A percentile compares a stretch with the other conserved stretches of the same genome.
Evolutionary conservation across 164 flowering plant species (phyloP).

Genomic region (Aristolochia contorta): DNA sequence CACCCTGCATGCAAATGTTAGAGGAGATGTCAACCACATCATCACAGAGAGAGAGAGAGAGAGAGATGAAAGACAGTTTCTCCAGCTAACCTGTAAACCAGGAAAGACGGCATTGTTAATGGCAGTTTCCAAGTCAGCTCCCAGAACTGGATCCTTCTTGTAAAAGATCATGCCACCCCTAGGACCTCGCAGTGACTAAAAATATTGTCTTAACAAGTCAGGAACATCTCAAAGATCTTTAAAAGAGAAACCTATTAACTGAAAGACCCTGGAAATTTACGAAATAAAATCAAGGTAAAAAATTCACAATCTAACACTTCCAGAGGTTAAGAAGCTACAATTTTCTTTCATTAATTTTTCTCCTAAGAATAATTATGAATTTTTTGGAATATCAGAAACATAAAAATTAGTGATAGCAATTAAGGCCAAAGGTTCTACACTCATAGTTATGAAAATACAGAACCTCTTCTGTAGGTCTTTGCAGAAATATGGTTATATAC

Average conservation of each 20-base stretch:
- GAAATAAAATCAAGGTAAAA: neutral
- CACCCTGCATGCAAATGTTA: conserved; percentile 47
- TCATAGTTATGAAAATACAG: too few relatives aligned
- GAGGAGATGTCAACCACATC: neutral
- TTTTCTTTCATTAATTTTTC: neutral
- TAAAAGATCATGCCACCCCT: conserved; percentile 79
- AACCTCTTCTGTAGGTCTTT: too few relatives aligned
- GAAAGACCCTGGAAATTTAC: neutral
- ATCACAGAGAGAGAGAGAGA: neutral
- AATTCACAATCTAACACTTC: neutral
- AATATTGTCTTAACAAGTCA: too few relatives aligned
- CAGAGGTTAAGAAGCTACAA: neutral
- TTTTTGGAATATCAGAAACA: too few relatives aligned
- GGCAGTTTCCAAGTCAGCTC: conserved; percentile 77
- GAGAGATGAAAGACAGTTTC: neutral
- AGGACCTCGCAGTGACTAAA: conserved; percentile 60
- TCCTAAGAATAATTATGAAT: too few relatives aligned
- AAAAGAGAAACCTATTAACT: too few relatives aligned
- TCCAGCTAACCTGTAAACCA: conserved; percentile 68
- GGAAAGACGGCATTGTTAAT: conserved; percentile 91
- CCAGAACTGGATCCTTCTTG: conserved; percentile 72
- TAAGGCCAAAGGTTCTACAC: too few relatives aligned
- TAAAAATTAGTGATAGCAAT: too few relatives aligned
- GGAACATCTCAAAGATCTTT: too few relatives aligned
- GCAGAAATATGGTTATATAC: too few relatives aligned